Evolutionary conservation across 2,329 filamentous ascomycete genomes (phyloP), one percentile per base, ranked within the genome.

Genomic region (Trichoderma lentiforme): DNA sequence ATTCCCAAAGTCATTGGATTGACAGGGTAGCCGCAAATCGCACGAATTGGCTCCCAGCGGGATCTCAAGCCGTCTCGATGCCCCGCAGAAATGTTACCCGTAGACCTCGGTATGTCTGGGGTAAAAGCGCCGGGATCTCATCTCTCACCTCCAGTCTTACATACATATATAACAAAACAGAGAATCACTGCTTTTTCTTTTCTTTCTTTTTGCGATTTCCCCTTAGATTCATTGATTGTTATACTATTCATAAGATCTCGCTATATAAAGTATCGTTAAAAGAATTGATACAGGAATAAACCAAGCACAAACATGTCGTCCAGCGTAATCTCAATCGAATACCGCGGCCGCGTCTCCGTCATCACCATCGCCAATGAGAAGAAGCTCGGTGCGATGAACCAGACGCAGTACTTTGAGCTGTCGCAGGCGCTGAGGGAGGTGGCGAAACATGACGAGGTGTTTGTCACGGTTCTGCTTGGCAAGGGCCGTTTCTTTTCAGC

Each of bases 401-500:
- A 88, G 77, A 84, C 88, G 73, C 87, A 91, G 66, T 98, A 98
- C 85, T 97, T 92, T 81, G 87, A 90, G 34, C 87, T 98, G 56
- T 90, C 92, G 1, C 86, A 89, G 76, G 86, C 89, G 63, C 83
- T 99, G 79, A 88, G 91, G 72, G 91, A 97, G 79, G 86, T 98
- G 63, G 95, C 94, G 18, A 86, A 85, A 9, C 90, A 90, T 74
- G 90, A 95, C 73, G 93, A 97, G 75, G 90, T 98, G 73, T 93
- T 88, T 78, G 90, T 97, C 76, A 98, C 95, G 3, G 86, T 98
- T 12, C 79, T 98, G 4, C 93, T 94, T 0, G 96, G 90, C 77
- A 95, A 89, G 72, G 95, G 95, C n/a, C 87, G 88, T 8, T 91
- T 84, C 79, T 98, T 98, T 84, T 98, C 94, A 11, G 95, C 95